These are phyloP conservation scores for Pholiota adiposa DNA, from an alignment of 1,284 basidiomycete genomes.

Conservation along the genomic window DNA sequence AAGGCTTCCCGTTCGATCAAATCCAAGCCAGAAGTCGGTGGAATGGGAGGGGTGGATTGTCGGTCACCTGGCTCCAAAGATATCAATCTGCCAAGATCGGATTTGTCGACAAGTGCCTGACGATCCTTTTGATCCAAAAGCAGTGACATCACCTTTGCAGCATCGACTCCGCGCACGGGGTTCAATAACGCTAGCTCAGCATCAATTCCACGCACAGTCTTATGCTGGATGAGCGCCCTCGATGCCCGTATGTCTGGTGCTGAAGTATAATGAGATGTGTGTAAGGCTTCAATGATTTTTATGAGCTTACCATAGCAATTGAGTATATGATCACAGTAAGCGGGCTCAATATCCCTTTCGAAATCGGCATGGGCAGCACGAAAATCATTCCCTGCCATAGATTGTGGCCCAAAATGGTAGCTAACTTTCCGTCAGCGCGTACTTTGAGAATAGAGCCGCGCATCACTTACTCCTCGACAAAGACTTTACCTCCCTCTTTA, in stretches of 20 bases:
- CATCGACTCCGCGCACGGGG: background rate
- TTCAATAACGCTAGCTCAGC: background rate
- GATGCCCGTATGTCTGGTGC: background rate
- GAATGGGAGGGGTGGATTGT: no score
- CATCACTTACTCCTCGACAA: background rate
- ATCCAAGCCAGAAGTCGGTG: no score
- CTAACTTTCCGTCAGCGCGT: background rate
- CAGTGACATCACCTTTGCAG: background rate
- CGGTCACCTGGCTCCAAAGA: no score
- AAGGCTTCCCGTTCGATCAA: no score
- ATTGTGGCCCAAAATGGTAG: background rate
- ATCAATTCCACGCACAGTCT: no score
- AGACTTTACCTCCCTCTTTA: background rate
- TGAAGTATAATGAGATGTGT: background rate
- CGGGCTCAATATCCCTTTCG: background rate
- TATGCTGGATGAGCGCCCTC: background rate
- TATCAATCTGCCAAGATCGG: no score
- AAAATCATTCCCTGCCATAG: background rate
- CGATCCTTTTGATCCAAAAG: no score
- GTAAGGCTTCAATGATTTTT: background rate
- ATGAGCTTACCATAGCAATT: background rate
- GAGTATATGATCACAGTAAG: background rate
- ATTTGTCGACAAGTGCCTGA: no score
- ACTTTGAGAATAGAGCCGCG: background rate
- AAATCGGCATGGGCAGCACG: background rate